A percentile compares a stretch with the other conserved stretches of the same genome.
These are phyloP conservation scores for Leptoxyphium fumago DNA, from an alignment of 2,329 filamentous ascomycete genomes.

Conservation along the genomic window DNA sequence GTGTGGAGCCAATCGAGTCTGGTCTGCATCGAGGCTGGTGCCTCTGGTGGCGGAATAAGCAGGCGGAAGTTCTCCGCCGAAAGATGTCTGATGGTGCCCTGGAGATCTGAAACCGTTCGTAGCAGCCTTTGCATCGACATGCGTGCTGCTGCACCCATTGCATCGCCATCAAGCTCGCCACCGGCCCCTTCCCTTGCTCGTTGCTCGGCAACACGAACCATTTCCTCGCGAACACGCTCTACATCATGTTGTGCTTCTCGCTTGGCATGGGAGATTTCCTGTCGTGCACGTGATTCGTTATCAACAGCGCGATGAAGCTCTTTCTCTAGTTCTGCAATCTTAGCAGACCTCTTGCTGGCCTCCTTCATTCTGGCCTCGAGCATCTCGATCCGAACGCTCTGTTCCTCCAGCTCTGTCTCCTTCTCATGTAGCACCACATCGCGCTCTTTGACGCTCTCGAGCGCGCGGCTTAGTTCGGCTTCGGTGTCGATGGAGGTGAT, in stretches of 20 bases:
- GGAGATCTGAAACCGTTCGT: conserved; percentile 48
- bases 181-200: conserved; percentile 28
- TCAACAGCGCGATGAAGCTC: conserved; percentile 17
- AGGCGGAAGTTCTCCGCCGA: conserved; percentile 52
- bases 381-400: conserved; percentile 84
- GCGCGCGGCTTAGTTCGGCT: conserved; percentile 66
- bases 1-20: conserved; percentile 48
- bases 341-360: conserved; percentile 59
- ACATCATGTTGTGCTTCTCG: conserved; percentile 14
- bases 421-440: conserved; percentile 36
- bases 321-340: conserved; percentile 49
- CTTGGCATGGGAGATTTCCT: conserved; percentile 12
- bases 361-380: conserved; percentile 79
- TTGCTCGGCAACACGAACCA: conserved; percentile 13
- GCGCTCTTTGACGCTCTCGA: conserved; percentile 65
- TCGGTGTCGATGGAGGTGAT: conserved; percentile 68
- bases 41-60: conserved; percentile 27
- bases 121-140: conserved; percentile 57
- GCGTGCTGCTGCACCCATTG: conserved; percentile 52
- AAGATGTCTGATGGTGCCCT: conserved; percentile 53
- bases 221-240: conserved; percentile 16
- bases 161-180: conserved; percentile 46
- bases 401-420: conserved; percentile 72
- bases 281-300: conserved; percentile 42
- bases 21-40: conserved; percentile 5